Base-by-base conservation (phyloP, 768 basidiomycete species). In the Suillus plorans region DNA sequence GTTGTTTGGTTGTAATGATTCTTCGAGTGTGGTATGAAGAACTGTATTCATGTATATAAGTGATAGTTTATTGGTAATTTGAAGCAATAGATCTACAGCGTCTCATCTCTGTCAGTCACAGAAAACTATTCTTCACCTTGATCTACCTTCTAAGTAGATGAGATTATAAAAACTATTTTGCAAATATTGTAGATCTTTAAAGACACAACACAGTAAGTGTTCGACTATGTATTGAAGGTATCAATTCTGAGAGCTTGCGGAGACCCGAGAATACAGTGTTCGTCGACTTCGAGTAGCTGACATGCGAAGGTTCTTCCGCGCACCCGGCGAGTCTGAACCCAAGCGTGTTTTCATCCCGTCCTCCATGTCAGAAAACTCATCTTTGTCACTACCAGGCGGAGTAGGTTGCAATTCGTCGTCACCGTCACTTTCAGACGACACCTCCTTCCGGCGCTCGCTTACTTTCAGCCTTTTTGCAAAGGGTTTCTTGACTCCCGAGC, bases 321-420 rank as follows among this genome's bases (percentile, higher is more conserved):
- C 20, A 39, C 0, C n/a, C 8, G 56, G 31, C 31, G 31, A 31
- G 31, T 31, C 31, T 31, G 31, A 31, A 31, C 31, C 31, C 5
- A 31, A 6, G 37, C 37, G 7, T 22, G 37, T 9, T 58, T 25
- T 31, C 31, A 58, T 25, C 13, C 10, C 22, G 16, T 58, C 22
- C 13, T 58, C 37, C 56, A 5, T 3, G 4, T 57, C 22, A 22
- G 37, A 57, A 25, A 77, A 64, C 0, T 68, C 67, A 61, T 71
- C 69, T 4, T 59, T 58, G 18, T 67, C 49, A 50, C 49, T 50
- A 28, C 25, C 49, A 14, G 49, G 49, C 14, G 49, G 47, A 3
- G 22, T 50, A 22, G 22, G 13, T 50, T 14, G 13, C 25, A 50
- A 50, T 25, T 50, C 68, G 3, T 71, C 70, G 9, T 66, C 65